Percentiles rank a stretch among this genome's conserved stretches.
phyloP scores from a whole-genome alignment of 352 stramenopile species.

The Phytophthora macrochlamydospora region DNA sequence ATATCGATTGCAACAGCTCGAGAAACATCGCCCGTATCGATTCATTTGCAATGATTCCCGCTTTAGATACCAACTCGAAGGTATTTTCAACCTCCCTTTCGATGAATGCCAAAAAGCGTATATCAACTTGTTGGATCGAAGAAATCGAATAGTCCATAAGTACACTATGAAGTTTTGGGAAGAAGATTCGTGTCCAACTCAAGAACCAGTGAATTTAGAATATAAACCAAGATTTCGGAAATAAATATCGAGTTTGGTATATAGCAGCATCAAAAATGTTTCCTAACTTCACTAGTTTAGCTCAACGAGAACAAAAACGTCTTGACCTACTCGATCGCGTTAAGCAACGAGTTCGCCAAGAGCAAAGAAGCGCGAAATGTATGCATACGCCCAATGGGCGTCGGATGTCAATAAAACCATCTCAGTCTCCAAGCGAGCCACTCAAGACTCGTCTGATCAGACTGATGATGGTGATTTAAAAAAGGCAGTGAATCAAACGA shows the following conservation, averaged over 20 bases:
- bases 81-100: slow-evolving; percentile 5
- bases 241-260: not conserved
- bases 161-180: not conserved
- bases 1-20: not conserved
- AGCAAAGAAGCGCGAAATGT: slow-evolving; percentile 3
- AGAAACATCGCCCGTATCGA: not conserved
- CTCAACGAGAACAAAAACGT: slow-evolving; percentile 5
- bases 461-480: not conserved
- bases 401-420: not conserved
- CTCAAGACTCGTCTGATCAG: not conserved
- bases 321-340: not conserved
- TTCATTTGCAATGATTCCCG: not conserved
- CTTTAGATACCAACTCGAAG: not conserved
- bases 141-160: slow-evolving; percentile 6
- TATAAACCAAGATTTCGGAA: not conserved
- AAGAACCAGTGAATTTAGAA: not conserved
- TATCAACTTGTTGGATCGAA: not conserved
- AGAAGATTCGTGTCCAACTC: not conserved
- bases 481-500: not conserved
- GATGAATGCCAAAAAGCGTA: slow-evolving; percentile 4
- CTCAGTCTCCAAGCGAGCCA: not conserved
- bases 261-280: not conserved
- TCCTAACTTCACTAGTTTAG: slow-evolving; percentile 4
- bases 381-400: not conserved
- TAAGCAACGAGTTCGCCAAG: not conserved